These are phyloP conservation scores for Massarina eburnea DNA, from an alignment of 2,329 filamentous ascomycete species.

Conservation along the genomic window DNA sequence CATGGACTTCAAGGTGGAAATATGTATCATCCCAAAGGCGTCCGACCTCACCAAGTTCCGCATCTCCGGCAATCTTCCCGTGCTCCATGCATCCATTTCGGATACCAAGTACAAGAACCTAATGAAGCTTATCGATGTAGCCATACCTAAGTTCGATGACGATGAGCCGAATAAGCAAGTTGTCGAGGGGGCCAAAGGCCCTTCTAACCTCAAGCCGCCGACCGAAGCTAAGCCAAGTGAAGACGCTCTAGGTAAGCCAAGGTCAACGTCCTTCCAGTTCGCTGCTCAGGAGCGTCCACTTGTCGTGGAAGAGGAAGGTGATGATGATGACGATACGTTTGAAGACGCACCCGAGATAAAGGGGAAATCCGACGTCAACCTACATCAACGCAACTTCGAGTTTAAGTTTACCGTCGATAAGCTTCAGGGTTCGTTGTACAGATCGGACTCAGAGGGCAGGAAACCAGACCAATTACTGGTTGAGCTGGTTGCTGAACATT, in stretches of 20 bases:
- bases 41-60: constrained; percentile 90
- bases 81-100: constrained; percentile 87
- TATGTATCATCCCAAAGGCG: constrained; percentile 94
- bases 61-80: constrained; percentile 86
- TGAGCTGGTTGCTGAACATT: constrained; percentile 86
- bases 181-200: constrained; percentile 35
- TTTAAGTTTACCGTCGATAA: constrained; percentile 96
- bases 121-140: constrained; percentile 95
- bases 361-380: constrained; percentile 51
- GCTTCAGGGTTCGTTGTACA: constrained; percentile 88
- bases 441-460: constrained; percentile 75
- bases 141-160: constrained; percentile 79
- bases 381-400: constrained; percentile 90
- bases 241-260: constrained; percentile 52
- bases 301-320: constrained; percentile 71
- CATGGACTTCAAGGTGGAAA: constrained; percentile 93
- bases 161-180: constrained; percentile 44
- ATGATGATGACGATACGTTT: constrained; percentile 65
- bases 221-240: constrained; percentile 29
- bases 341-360: constrained; percentile 68
- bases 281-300: constrained; percentile 72
- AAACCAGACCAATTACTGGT: constrained; percentile 81
- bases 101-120: constrained; percentile 96
- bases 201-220: constrained; percentile 41
- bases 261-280: constrained; percentile 75